These are phyloP conservation scores for Paramyrothecium sp. DNA, from an alignment of 2,329 filamentous ascomycete genomes.

Conservation along the genomic window DNA sequence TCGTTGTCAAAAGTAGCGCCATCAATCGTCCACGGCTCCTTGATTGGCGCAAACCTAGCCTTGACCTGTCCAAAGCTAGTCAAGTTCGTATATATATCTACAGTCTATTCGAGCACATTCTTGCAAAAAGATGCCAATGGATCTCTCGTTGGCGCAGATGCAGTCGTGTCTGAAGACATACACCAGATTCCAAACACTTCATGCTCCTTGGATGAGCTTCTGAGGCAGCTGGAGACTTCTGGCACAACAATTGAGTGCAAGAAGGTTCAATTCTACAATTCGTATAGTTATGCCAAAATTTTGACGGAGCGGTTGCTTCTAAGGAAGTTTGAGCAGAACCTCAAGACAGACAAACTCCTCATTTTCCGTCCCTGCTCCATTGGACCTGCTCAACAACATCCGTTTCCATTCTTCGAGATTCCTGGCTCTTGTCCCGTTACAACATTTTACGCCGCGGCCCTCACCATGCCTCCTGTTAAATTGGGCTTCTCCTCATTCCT, in stretches of 20 bases:
- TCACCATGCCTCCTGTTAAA: neutral
- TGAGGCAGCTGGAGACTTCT: neutral
- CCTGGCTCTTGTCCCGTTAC: neutral
- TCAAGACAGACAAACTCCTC: neutral
- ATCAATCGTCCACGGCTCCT: neutral
- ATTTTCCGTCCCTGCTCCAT: neutral
- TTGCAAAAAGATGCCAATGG: neutral
- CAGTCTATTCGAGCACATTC: neutral
- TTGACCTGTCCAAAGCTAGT: neutral
- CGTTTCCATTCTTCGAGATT: neutral
- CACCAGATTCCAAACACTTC: neutral
- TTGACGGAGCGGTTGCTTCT: neutral
- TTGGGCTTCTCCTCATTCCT: neutral
- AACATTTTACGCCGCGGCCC: neutral
- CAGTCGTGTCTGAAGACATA: neutral
- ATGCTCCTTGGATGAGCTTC: neutral
- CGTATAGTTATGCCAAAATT: constrained; percentile 3
- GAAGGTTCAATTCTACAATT: neutral
- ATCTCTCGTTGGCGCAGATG: neutral
- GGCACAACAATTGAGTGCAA: constrained; percentile 1
- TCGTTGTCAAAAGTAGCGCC: neutral
- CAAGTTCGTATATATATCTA: constrained; percentile 1
- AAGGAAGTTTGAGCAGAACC: neutral
- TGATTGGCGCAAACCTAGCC: neutral
- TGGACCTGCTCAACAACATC: neutral